Conservation (phyloP, 108 stramenopile genomes). For the Cyclotella cryptica region DNA sequence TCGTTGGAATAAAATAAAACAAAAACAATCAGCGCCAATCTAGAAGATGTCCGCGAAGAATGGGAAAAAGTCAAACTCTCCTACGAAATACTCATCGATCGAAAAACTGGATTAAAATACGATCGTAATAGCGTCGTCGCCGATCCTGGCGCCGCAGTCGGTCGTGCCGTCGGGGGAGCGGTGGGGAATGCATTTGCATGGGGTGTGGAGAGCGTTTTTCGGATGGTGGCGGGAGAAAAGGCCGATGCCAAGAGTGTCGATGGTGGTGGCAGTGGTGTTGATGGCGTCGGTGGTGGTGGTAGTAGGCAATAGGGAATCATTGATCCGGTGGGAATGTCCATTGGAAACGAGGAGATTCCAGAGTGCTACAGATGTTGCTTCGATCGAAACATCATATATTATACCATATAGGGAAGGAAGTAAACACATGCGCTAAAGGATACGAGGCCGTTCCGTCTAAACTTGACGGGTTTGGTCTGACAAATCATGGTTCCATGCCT, state of each 20-base stretch:
- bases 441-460: no score
- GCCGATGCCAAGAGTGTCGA: background rate
- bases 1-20: no score
- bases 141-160: conserved; percentile 74
- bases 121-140: conserved; percentile 62
- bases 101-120: conserved; percentile 58
- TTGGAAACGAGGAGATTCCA: no score
- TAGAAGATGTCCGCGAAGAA: conserved; percentile 74
- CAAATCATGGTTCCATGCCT: no score
- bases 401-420: no score
- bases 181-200: conserved; percentile 62
- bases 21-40: conserved; percentile 53
- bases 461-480: no score
- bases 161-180: conserved; percentile 57
- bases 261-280: background rate
- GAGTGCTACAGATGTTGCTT: no score
- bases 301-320: no score
- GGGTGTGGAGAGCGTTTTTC: background rate
- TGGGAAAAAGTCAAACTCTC: conserved; percentile 82
- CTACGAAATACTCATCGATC: conserved; percentile 75
- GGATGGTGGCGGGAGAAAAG: conserved; percentile 9
- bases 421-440: no score
- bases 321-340: no score
- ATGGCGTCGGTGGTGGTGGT: no score
- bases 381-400: no score